These are phyloP conservation scores for Cymbopogon citratus DNA, from an alignment of 176 grass and related monocot species.

Conservation along the genomic window DNA sequence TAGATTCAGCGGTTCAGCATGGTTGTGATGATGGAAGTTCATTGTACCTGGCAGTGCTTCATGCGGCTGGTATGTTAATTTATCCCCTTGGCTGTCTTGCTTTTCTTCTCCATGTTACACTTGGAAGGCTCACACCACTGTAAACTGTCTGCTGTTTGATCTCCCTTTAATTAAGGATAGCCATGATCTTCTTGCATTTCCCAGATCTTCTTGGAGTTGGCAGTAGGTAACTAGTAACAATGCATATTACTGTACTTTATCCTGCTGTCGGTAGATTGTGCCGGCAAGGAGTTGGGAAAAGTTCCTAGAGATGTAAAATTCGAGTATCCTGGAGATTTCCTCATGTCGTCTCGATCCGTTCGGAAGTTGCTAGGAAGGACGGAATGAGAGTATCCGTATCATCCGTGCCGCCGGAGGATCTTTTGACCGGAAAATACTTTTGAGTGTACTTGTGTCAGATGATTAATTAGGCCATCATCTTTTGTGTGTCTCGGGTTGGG, in stretches of 20 bases:
- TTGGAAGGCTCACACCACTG: constrained; percentile 34
- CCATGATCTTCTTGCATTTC: constrained; percentile 28
- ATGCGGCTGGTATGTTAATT: constrained; percentile 29
- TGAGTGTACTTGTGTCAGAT: constrained; percentile 31
- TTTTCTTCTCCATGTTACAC: constrained; percentile 24
- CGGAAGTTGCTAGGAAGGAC: constrained; percentile 46
- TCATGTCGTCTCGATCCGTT: constrained; percentile 21
- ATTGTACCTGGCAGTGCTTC: constrained; percentile 30
- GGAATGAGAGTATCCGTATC: constrained; percentile 33
- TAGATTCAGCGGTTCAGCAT: constrained; percentile 40
- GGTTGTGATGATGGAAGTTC: constrained; percentile 30
- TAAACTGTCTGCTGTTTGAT: constrained; percentile 34
- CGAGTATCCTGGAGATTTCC: constrained; percentile 40
- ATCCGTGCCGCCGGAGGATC: constrained; percentile 28
- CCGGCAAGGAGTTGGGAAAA: constrained; percentile 17
- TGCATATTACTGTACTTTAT: constrained; percentile 21
- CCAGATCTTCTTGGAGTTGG: constrained; percentile 26
- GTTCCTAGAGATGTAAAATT: constrained; percentile 30
- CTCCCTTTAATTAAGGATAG: not conserved
- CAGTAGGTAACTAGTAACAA: constrained; percentile 10
- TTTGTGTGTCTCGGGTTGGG: constrained; percentile 17
- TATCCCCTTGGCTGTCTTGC: not conserved
- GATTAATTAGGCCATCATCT: constrained; percentile 20
- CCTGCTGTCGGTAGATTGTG: constrained; percentile 43
- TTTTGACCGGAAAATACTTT: constrained; percentile 53